Evolutionary conservation across 1,284 basidiomycete species (phyloP).

Genomic region (Cryptococcus hybrid): DNA sequence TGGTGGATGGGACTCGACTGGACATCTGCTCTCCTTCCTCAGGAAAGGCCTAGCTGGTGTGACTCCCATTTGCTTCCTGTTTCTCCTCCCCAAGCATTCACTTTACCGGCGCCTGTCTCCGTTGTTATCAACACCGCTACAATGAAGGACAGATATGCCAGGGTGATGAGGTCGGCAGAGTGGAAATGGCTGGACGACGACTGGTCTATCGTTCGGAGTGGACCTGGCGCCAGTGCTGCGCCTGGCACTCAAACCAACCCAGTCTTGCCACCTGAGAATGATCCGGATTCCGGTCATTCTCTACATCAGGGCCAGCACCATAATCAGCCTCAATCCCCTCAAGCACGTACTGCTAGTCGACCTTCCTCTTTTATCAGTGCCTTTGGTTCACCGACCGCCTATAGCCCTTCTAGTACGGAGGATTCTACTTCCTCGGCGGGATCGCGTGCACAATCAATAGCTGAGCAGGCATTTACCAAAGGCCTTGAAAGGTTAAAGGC

Average conservation of each 20-base stretch:
- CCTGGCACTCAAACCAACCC: conserved; percentile 10
- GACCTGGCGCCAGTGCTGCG: conserved; percentile 12
- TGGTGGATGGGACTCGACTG: conserved; percentile 76
- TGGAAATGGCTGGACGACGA: conserved; percentile 88
- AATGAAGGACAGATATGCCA: conserved; percentile 32
- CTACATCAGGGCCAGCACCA: not conserved
- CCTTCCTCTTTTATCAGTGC: conserved; percentile 19
- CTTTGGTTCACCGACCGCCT: conserved; percentile 16
- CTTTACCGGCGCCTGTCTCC: conserved; percentile 50
- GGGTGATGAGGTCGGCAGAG: conserved; percentile 65
- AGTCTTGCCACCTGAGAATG: conserved; percentile 1
- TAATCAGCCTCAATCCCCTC: not conserved
- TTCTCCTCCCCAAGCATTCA: conserved; percentile 52
- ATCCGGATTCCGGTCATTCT: not conserved
- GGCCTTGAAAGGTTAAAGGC: conserved; percentile 50
- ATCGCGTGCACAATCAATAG: conserved; percentile 37
- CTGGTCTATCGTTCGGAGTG: conserved; percentile 65
- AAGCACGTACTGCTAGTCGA: conserved; percentile 3
- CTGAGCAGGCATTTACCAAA: conserved; percentile 50
- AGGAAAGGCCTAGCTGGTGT: conserved; percentile 84
- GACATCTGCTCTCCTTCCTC: conserved; percentile 86
- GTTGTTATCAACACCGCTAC: conserved; percentile 51
- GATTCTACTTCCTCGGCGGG: conserved; percentile 4
- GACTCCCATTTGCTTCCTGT: conserved; percentile 55
- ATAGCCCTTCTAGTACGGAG: not conserved